Percentiles rank a stretch among this genome's conserved stretches.
Evolutionary conservation across 2,329 filamentous ascomycete genomes (phyloP).

Genomic region (Corinectria fuckeliana): DNA sequence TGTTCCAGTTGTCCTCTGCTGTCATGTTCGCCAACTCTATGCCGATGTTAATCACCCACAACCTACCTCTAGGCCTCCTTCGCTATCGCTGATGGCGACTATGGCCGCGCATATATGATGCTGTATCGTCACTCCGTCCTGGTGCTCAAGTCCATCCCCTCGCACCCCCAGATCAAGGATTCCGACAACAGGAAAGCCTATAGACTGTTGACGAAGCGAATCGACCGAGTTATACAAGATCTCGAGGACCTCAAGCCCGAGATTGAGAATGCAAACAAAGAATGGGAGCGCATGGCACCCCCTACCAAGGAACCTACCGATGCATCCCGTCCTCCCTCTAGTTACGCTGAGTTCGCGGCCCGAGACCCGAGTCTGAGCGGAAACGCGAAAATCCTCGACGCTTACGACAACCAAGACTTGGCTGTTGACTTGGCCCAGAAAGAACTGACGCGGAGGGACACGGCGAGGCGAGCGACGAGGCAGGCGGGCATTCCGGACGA

Average conservation of each 20-base stretch:
- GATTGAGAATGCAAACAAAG: slow-evolving; percentile 74
- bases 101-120: slow-evolving; percentile 87
- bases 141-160: slow-evolving; percentile 75
- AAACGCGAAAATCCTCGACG: slow-evolving; percentile 67
- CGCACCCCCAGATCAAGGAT: slow-evolving; percentile 77
- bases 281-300: slow-evolving; percentile 66
- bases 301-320: slow-evolving; percentile 40
- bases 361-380: slow-evolving; percentile 68
- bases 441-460: slow-evolving; percentile 73
- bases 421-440: slow-evolving; percentile 78
- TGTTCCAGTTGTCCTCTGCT: not conserved
- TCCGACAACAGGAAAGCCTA: slow-evolving; percentile 70
- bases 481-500: slow-evolving; percentile 63
- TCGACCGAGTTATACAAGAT: slow-evolving; percentile 67
- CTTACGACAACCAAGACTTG: slow-evolving; percentile 73
- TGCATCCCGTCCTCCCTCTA: slow-evolving; percentile 32
- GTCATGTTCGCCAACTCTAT: not conserved
- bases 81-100: slow-evolving; percentile 85
- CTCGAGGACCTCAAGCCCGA: slow-evolving; percentile 82
- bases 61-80: slow-evolving; percentile 70
- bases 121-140: slow-evolving; percentile 89
- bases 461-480: slow-evolving; percentile 61
- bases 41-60: slow-evolving; percentile 25
- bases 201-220: slow-evolving; percentile 54
- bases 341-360: slow-evolving; percentile 57